Conservation (phyloP, 495 filamentous ascomycete genomes). For the Lineolata rhizophorae region DNA sequence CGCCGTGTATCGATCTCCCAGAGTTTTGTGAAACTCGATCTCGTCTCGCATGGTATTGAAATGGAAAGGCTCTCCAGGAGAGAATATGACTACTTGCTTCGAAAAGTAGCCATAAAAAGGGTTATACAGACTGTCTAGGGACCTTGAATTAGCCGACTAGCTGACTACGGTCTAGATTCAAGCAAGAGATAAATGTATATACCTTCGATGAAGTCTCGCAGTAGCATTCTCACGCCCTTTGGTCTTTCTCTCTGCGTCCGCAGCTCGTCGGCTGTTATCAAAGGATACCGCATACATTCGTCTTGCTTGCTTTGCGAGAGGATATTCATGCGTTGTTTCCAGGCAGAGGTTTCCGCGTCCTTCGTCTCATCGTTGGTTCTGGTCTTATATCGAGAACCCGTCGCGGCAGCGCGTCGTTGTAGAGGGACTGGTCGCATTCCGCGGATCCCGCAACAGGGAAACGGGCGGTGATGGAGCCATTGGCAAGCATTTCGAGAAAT, state of each 20-base stretch:
- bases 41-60: slow-evolving; percentile 68
- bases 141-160: too few relatives aligned
- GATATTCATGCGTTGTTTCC: slow-evolving; percentile 58
- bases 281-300: slow-evolving; percentile 60
- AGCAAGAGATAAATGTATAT: too few relatives aligned
- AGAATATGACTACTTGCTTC: slow-evolving; percentile 92
- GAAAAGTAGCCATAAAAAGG: slow-evolving; percentile 96
- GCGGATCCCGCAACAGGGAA: too few relatives aligned
- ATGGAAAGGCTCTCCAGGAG: slow-evolving; percentile 75
- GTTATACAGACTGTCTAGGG: slow-evolving; percentile 82
- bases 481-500: too few relatives aligned
- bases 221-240: slow-evolving; percentile 81
- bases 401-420: too few relatives aligned
- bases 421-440: too few relatives aligned
- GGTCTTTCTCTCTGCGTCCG: slow-evolving; percentile 52
- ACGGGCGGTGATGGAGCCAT: too few relatives aligned
- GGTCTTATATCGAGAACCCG: too few relatives aligned
- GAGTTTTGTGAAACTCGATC: slow-evolving; percentile 49
- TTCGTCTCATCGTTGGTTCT: too few relatives aligned
- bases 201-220: slow-evolving; percentile 96
- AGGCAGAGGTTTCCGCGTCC: too few relatives aligned
- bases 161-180: too few relatives aligned
- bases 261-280: slow-evolving; percentile 63
- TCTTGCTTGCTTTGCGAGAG: slow-evolving; percentile 53
- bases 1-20: slow-evolving; percentile 60